Conservation (phyloP, 2,329 filamentous ascomycete genomes). For the Aspergillus fumigatiaffinis region DNA sequence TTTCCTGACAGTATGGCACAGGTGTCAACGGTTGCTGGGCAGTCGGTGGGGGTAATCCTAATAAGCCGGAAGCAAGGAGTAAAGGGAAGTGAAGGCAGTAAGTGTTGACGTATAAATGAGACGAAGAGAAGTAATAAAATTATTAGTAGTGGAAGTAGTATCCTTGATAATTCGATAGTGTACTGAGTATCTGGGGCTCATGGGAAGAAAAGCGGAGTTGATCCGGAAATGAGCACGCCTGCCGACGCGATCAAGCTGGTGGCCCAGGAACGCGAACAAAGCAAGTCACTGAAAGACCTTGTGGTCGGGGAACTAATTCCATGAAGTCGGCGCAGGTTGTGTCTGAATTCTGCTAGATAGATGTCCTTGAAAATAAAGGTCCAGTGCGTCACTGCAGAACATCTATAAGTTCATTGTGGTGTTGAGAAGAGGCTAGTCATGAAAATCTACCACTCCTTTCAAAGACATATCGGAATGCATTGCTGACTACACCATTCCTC, state of each 20-base stretch:
- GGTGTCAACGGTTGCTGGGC: neutral
- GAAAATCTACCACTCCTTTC: neutral
- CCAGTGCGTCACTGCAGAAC: neutral
- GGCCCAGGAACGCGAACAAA: conserved; percentile 7
- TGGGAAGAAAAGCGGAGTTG: neutral
- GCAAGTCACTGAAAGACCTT: conserved; percentile 4
- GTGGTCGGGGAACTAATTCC: conserved; percentile 4
- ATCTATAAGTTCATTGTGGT: neutral
- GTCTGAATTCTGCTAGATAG: neutral
- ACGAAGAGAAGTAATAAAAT: neutral
- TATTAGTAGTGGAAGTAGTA: neutral
- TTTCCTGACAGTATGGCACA: conserved; percentile 9
- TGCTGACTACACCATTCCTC: neutral
- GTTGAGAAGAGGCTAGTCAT: neutral
- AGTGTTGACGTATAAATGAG: neutral
- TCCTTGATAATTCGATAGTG: neutral
- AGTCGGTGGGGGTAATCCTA: neutral
- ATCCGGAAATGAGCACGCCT: neutral
- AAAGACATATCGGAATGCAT: neutral
- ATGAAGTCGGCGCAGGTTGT: neutral
- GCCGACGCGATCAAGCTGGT: conserved; percentile 12
- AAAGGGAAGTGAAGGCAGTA: neutral
- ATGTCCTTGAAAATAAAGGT: neutral
- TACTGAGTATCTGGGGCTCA: neutral
- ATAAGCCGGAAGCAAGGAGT: neutral